These are phyloP conservation scores for Coprinopsis strossmayeri DNA, from an alignment of 768 basidiomycete species.

Conservation along the genomic window DNA sequence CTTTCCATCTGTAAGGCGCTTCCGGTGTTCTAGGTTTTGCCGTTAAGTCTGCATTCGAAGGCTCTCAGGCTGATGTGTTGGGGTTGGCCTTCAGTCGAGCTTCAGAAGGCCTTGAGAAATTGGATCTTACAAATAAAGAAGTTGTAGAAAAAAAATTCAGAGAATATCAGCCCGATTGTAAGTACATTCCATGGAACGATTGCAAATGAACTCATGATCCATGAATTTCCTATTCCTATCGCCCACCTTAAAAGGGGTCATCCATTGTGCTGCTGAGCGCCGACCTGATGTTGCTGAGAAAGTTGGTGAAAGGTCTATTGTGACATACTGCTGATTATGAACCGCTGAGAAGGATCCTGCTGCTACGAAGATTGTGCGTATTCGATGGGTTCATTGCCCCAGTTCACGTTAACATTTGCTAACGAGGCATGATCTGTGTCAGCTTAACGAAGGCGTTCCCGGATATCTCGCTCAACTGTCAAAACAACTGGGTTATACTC, in stretches of 20 bases:
- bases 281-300: slow-evolving; percentile 91
- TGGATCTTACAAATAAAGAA: slow-evolving; percentile 62
- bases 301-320: slow-evolving; percentile 32
- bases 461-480: slow-evolving; percentile 64
- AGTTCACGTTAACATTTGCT: too few relatives aligned
- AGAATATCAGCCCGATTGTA: slow-evolving; percentile 64
- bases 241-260: too few relatives aligned
- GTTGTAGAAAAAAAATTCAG: slow-evolving; percentile 51
- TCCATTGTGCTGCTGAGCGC: slow-evolving; percentile 94
- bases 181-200: slow-evolving; percentile 26
- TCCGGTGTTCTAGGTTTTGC: slow-evolving; percentile 88
- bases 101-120: slow-evolving; percentile 39
- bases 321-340: not conserved
- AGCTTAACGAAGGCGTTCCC: slow-evolving; percentile 82
- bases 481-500: slow-evolving; percentile 50
- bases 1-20: slow-evolving; percentile 50
- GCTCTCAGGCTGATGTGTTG: slow-evolving; percentile 38
- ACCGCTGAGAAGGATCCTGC: slow-evolving; percentile 50
- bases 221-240: too few relatives aligned
- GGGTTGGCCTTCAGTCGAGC: slow-evolving; percentile 72
- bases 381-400: too few relatives aligned
- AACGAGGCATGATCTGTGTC: too few relatives aligned
- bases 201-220: too few relatives aligned
- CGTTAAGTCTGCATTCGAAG: slow-evolving; percentile 60
- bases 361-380: slow-evolving; percentile 35